Percentiles rank a stretch among this genome's conserved stretches.
Evolutionary conservation across 768 basidiomycete genomes (phyloP).

Genomic region (Bullera alba): DNA sequence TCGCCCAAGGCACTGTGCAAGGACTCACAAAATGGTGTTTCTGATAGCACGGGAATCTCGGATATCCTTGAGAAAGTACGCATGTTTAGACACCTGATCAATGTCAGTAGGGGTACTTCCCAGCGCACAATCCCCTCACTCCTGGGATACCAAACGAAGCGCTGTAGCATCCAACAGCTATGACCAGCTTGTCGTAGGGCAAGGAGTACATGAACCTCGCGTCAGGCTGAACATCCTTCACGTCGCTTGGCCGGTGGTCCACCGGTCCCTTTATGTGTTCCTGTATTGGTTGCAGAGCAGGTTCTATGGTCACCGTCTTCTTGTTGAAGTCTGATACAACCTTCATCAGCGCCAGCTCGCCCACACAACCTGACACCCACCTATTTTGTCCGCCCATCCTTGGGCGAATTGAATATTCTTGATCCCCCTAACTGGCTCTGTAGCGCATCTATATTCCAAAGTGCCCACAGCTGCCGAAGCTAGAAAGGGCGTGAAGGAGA

Average conservation of each 20-base stretch:
- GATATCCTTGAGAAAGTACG: constrained; percentile 71
- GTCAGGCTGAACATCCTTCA: constrained; percentile 11
- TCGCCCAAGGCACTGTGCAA: constrained; percentile 12
- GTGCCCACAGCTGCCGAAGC: constrained; percentile 75
- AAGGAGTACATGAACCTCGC: constrained; percentile 45
- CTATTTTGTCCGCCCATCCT: constrained; percentile 43
- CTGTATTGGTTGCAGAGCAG: not conserved
- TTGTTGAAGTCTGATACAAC: constrained; percentile 19
- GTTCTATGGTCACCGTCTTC: not conserved
- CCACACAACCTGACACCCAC: constrained; percentile 27
- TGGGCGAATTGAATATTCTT: constrained; percentile 48
- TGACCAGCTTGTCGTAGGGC: constrained; percentile 70
- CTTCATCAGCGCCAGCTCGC: constrained; percentile 6
- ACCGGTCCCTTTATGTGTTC: constrained; percentile 16
- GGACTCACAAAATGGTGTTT: constrained; percentile 66
- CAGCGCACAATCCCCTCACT: constrained; percentile 46
- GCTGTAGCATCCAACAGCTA: constrained; percentile 76
- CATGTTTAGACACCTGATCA: constrained; percentile 1
- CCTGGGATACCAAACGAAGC: constrained; percentile 53
- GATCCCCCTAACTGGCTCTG: constrained; percentile 61
- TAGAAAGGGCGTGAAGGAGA: constrained; percentile 52
- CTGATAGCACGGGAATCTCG: constrained; percentile 67
- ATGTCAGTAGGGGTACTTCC: not conserved
- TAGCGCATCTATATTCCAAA: constrained; percentile 69
- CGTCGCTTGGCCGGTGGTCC: constrained; percentile 8